These are phyloP conservation scores for Quercus lobata DNA, from an alignment of 331 rosid genomes.

Conservation along the genomic window DNA sequence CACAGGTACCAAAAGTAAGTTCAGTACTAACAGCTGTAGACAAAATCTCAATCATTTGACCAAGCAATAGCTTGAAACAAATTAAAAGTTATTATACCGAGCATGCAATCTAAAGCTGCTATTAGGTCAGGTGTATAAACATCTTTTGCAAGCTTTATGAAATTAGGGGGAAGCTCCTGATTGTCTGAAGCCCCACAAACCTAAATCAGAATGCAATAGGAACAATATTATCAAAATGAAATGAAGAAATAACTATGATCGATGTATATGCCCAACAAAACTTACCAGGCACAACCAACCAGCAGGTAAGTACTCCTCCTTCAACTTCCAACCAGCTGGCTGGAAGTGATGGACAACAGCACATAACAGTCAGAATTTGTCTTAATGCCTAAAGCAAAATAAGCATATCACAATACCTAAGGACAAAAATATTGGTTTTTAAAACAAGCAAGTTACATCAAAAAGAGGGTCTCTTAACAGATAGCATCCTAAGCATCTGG, in stretches of 20 bases:
- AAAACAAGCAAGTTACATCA: not conserved
- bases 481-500: not conserved
- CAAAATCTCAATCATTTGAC: not conserved
- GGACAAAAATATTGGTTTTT: not conserved
- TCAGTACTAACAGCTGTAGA: not conserved
- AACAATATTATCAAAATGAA: slow-evolving; percentile 6
- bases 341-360: slow-evolving; percentile 38
- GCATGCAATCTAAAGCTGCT: slow-evolving; percentile 96
- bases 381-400: not conserved
- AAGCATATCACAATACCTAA: not conserved
- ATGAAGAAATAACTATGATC: slow-evolving; percentile 7
- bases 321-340: slow-evolving; percentile 92
- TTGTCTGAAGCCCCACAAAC: slow-evolving; percentile 90
- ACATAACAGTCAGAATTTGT: slow-evolving; percentile 14
- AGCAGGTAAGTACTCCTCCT: slow-evolving; percentile 84
- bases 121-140: slow-evolving; percentile 87
- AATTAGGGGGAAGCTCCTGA: slow-evolving; percentile 73
- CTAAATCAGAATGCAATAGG: slow-evolving; percentile 33
- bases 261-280: slow-evolving; percentile 11
- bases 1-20: not conserved
- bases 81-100: slow-evolving; percentile 38
- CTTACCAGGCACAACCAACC: slow-evolving; percentile 93
- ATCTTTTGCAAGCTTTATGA: slow-evolving; percentile 61
- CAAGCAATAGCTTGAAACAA: not conserved
- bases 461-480: not conserved